A percentile compares a stretch with the other conserved stretches of the same genome.
Evolutionary conservation across 257 asterid species (phyloP).

Genomic region (Voacanga thouarsii): DNA sequence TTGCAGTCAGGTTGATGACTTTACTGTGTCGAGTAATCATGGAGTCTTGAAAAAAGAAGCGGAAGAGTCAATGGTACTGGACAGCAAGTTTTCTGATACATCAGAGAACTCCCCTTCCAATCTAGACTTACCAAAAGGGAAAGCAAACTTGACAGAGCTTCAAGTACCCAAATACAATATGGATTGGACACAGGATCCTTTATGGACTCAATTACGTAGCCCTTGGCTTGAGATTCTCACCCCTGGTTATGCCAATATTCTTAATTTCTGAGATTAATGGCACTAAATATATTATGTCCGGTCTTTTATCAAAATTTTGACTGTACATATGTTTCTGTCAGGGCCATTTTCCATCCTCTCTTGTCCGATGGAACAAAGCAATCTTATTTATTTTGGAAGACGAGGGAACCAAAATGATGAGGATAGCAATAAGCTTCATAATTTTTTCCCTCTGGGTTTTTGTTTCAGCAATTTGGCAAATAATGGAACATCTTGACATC

Average conservation of each 20-base stretch:
- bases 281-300: too few relatives aligned
- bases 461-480: too few relatives aligned
- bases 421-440: neutral
- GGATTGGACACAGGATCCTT: constrained; percentile 63
- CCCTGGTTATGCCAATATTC: constrained; percentile 25
- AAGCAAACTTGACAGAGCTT: constrained; percentile 34
- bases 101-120: constrained; percentile 16
- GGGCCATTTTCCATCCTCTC: neutral
- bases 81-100: neutral
- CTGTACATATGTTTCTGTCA: neutral
- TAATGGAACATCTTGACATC: too few relatives aligned
- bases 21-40: neutral
- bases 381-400: too few relatives aligned
- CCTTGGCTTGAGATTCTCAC: constrained; percentile 57
- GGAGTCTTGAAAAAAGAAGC: constrained; percentile 12
- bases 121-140: constrained; percentile 26
- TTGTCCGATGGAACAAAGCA: too few relatives aligned
- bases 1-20: constrained; percentile 8
- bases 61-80: constrained; percentile 11
- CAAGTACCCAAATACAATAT: constrained; percentile 43
- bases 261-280: constrained; percentile 10
- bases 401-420: too few relatives aligned
- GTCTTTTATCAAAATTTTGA: neutral
- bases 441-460: neutral
- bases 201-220: constrained; percentile 57